A percentile compares a stretch with the other conserved stretches of the same genome.
phyloP scores from a whole-genome alignment of 805 yeast genomes.

The Cyberlindnera xylosilytica region DNA sequence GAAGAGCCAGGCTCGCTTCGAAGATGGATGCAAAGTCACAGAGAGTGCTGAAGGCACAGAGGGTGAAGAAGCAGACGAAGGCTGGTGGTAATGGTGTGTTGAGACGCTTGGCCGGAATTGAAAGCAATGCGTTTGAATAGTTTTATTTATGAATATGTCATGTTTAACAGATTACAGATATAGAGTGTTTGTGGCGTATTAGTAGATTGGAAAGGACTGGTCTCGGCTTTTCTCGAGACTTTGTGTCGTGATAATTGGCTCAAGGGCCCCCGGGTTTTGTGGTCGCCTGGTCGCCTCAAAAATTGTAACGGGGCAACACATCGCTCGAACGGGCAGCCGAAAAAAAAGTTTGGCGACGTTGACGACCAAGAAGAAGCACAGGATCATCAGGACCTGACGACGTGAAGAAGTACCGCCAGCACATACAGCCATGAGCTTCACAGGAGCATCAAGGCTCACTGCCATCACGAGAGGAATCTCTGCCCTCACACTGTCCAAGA shows the following conservation, averaged over 20 bases:
- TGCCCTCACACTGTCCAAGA: slow-evolving; percentile 15
- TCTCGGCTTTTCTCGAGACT: too few relatives aligned
- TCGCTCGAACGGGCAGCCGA: too few relatives aligned
- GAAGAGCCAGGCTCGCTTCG: slow-evolving; percentile 25
- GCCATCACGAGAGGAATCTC: slow-evolving; percentile 14
- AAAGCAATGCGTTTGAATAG: slow-evolving; percentile 13
- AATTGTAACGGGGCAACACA: too few relatives aligned
- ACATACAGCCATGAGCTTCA: slow-evolving; percentile 15
- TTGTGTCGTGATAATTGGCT: too few relatives aligned
- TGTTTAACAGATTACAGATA: background rate
- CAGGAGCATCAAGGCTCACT: slow-evolving; percentile 16
- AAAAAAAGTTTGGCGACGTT: slow-evolving; percentile 8
- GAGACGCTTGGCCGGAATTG: slow-evolving; percentile 12
- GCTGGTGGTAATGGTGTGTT: slow-evolving; percentile 10
- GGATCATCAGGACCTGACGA: background rate
- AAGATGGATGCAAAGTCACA: slow-evolving; percentile 15
- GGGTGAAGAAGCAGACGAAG: slow-evolving; percentile 15
- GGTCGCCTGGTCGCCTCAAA: too few relatives aligned
- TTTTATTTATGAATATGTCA: too few relatives aligned
- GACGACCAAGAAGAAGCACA: background rate
- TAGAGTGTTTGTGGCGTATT: background rate
- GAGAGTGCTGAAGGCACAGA: slow-evolving; percentile 26
- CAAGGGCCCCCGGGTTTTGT: too few relatives aligned
- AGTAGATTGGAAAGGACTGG: background rate
- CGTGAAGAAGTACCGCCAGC: background rate